Percentiles rank a stretch among this genome's conserved stretches.
Conservation (phyloP, 345 rosid species). For the Arabidopsis arenosa region DNA sequence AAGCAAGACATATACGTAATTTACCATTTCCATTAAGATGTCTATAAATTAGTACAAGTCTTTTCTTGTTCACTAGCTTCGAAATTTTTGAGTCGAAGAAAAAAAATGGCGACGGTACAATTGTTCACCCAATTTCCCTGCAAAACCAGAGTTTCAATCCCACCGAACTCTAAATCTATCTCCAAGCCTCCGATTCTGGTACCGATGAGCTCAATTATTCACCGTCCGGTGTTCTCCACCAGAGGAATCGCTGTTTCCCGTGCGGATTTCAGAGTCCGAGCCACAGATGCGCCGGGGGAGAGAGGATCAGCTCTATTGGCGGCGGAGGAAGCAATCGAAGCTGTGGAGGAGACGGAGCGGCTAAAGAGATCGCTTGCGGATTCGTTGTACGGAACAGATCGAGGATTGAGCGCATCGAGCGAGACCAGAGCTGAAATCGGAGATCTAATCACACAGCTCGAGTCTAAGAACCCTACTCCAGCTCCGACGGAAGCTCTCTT, state of each 20-base stretch:
- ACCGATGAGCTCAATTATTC: constrained; percentile 26
- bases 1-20: background rate
- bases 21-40: background rate
- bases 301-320: constrained; percentile 39
- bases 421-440: constrained; percentile 91
- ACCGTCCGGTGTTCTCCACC: constrained; percentile 9
- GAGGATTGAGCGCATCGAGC: constrained; percentile 75
- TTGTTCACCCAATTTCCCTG: constrained; percentile 54
- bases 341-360: constrained; percentile 54
- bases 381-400: constrained; percentile 77
- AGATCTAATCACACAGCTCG: constrained; percentile 89
- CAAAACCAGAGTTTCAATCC: constrained; percentile 36
- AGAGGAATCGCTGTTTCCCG: constrained; percentile 36
- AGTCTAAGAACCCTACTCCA: constrained; percentile 84
- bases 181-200: constrained; percentile 30
- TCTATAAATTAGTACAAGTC: constrained; percentile 7
- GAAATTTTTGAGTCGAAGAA: background rate
- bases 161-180: constrained; percentile 11
- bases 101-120: constrained; percentile 57
- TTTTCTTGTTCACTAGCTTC: constrained; percentile 21
- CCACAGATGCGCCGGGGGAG: constrained; percentile 8
- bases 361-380: constrained; percentile 68
- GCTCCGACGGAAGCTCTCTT: constrained; percentile 83
- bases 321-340: constrained; percentile 53
- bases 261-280: constrained; percentile 46